Conservation (phyloP, 2,329 filamentous ascomycete species). For the Geosmithia morbida region DNA sequence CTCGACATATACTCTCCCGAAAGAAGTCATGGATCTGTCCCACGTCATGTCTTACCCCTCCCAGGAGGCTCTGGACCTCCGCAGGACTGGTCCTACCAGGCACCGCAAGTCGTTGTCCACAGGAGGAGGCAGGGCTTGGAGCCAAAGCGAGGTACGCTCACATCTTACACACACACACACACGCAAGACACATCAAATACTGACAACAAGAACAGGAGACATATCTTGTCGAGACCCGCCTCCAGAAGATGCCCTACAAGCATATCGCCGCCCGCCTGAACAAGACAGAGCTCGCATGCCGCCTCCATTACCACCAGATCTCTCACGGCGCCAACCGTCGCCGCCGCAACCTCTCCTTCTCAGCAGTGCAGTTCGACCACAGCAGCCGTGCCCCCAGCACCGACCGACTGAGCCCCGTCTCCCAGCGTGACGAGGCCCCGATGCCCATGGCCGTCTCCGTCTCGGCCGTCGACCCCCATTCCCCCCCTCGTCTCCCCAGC, state of each 20-base stretch:
- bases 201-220: conserved; percentile 42
- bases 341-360: conserved; percentile 59
- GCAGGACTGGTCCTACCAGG: conserved; percentile 47
- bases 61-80: conserved; percentile 39
- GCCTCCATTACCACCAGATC: conserved; percentile 76
- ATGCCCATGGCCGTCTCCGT: conserved; percentile 30
- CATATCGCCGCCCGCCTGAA: conserved; percentile 74
- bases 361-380: conserved; percentile 30
- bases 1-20: conserved; percentile 27
- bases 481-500: conserved; percentile 36
- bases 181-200: conserved; percentile 4
- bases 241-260: conserved; percentile 85
- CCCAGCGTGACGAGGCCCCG: conserved; percentile 33
- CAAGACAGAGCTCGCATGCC: conserved; percentile 79
- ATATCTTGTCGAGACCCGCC: conserved; percentile 69
- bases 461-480: conserved; percentile 27
- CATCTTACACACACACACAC: background rate
- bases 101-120: conserved; percentile 54
- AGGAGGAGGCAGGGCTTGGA: conserved; percentile 69
- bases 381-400: no score
- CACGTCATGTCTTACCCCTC: conserved; percentile 32
- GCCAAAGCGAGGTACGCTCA: conserved; percentile 61
- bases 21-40: conserved; percentile 29
- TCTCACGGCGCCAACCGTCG: conserved; percentile 70
- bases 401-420: conserved; percentile 11